Evolutionary conservation across 139 green algal genomes (phyloP).

Genomic region (Trebouxia sp.): DNA sequence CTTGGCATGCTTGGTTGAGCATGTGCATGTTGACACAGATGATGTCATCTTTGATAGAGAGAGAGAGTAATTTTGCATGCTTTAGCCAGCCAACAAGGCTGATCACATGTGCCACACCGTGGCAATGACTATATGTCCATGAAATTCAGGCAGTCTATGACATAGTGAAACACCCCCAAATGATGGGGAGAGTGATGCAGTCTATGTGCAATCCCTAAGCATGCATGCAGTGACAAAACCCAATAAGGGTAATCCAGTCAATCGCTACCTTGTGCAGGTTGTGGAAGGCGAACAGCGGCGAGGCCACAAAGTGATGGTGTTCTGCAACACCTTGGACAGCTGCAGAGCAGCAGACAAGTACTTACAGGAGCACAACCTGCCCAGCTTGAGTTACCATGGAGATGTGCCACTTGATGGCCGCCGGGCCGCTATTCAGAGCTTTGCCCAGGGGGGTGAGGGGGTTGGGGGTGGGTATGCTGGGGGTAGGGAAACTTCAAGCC

Average conservation of each 20-base stretch:
- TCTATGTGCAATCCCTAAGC: no score
- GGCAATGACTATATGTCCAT: no score
- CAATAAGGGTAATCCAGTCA: background rate
- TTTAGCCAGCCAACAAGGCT: no score
- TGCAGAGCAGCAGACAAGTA: slow-evolving; percentile 82
- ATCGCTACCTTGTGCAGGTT: slow-evolving; percentile 42
- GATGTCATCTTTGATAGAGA: no score
- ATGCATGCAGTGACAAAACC: background rate
- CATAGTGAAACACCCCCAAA: no score
- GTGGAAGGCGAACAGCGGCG: slow-evolving; percentile 46
- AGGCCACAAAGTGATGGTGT: slow-evolving; percentile 78
- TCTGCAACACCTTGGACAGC: slow-evolving; percentile 93
- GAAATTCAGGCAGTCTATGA: no score
- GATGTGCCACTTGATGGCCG: slow-evolving; percentile 57
- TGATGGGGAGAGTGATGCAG: no score
- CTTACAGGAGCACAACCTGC: slow-evolving; percentile 64
- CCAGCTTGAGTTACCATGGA: slow-evolving; percentile 91
- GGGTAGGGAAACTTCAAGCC: background rate
- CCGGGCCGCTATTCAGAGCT: slow-evolving; percentile 40
- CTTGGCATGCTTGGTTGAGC: no score
- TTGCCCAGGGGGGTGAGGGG: slow-evolving; percentile 25
- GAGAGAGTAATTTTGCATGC: no score
- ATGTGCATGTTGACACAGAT: no score
- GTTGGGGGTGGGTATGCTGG: background rate
- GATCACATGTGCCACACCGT: no score